phyloP scores from a whole-genome alignment of 2,329 filamentous ascomycete species.

The Daldinia eschscholtzii region DNA sequence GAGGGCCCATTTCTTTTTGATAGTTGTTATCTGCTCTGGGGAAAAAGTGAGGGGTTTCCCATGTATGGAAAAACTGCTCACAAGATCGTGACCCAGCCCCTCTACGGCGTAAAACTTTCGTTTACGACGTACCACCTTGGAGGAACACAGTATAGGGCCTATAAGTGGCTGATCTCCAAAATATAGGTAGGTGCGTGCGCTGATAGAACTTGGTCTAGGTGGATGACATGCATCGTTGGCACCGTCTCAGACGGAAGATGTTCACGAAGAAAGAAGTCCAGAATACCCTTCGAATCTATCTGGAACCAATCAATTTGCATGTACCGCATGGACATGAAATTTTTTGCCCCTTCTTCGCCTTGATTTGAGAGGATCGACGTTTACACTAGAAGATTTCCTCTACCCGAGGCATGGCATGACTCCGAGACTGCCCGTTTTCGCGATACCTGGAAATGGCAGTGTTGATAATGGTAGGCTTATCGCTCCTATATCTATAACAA shows the following conservation, averaged over 20 bases:
- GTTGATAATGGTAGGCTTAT: constrained; percentile 35
- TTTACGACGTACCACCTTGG: constrained; percentile 11
- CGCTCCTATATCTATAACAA: constrained; percentile 16
- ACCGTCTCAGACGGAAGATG: constrained; percentile 25
- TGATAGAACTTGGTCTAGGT: constrained; percentile 32
- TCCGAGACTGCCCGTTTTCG: constrained; percentile 31
- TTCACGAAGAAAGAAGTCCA: constrained; percentile 39
- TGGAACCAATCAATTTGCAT: constrained; percentile 45
- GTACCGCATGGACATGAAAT: constrained; percentile 39
- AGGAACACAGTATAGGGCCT: constrained; percentile 18
- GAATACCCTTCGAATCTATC: constrained; percentile 29
- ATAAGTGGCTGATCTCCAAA: constrained; percentile 19
- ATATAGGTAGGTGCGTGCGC: constrained; percentile 22
- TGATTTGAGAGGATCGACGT: constrained; percentile 38
- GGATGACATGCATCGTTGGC: constrained; percentile 41
- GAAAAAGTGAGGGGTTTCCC: constrained; percentile 14
- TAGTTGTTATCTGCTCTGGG: constrained; percentile 9
- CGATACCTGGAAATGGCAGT: constrained; percentile 27
- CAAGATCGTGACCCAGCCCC: constrained; percentile 20
- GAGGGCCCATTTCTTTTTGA: constrained; percentile 2
- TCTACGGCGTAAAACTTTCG: constrained; percentile 8
- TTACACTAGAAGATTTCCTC: constrained; percentile 20
- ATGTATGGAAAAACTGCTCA: constrained; percentile 19
- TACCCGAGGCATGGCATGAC: constrained; percentile 32
- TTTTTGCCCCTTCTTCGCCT: constrained; percentile 33